phyloP scores from a whole-genome alignment of 345 rosid species.

The Acer campestre region DNA sequence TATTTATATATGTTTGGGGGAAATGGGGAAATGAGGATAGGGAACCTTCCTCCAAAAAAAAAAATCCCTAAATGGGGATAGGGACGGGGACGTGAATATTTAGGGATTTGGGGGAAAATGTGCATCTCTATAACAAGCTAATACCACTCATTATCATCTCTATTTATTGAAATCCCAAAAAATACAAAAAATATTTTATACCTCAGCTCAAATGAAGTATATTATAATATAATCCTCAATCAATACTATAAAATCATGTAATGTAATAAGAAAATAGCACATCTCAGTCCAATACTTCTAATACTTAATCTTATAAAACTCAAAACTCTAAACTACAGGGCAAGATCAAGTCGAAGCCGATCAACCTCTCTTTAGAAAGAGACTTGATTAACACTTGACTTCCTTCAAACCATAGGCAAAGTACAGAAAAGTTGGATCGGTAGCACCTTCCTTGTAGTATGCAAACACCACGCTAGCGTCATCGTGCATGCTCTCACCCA shows the following conservation, averaged over 20 bases:
- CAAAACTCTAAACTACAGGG: background rate
- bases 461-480: constrained; percentile 75
- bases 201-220: background rate
- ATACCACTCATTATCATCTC: background rate
- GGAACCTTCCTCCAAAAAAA: too few relatives aligned
- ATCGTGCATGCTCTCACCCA: constrained; percentile 91
- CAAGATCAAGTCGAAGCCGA: background rate
- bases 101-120: too few relatives aligned
- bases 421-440: constrained; percentile 86
- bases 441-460: constrained; percentile 77
- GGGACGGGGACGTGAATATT: too few relatives aligned
- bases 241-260: too few relatives aligned
- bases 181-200: too few relatives aligned
- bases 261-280: background rate
- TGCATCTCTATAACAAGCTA: background rate
- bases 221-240: too few relatives aligned
- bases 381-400: constrained; percentile 60
- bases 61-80: too few relatives aligned
- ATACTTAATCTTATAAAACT: background rate
- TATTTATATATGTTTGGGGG: too few relatives aligned
- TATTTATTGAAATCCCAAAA: background rate
- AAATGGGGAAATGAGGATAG: too few relatives aligned
- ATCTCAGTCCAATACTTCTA: background rate
- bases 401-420: constrained; percentile 74
- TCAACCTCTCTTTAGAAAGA: background rate